Evolutionary conservation across 495 filamentous ascomycete genomes (phyloP).

Genomic region (Aspergillus funiculosus): DNA sequence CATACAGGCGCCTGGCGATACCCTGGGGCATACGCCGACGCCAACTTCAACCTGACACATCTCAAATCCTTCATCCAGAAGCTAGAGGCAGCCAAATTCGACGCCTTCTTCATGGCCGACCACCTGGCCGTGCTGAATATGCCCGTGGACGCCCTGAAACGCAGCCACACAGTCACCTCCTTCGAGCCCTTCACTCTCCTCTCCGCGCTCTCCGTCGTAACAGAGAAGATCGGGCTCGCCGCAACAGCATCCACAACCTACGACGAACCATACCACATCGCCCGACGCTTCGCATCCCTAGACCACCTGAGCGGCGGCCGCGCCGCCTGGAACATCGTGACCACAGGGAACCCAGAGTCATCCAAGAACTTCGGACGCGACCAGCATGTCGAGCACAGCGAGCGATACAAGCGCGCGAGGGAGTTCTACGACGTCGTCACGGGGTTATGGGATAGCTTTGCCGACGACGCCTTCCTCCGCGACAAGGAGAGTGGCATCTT

Average conservation of each 20-base stretch:
- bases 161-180: constrained; percentile 53
- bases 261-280: constrained; percentile 59
- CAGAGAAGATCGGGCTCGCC: constrained; percentile 44
- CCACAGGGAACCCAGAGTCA: constrained; percentile 35
- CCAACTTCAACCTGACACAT: constrained; percentile 55
- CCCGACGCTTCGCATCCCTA: constrained; percentile 54
- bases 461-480: constrained; percentile 49
- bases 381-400: constrained; percentile 32
- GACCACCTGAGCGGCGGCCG: constrained; percentile 58
- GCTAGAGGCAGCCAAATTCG: constrained; percentile 54
- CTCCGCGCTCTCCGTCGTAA: constrained; percentile 42
- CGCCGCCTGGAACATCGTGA: constrained; percentile 40
- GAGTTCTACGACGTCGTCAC: constrained; percentile 38
- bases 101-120: constrained; percentile 60
- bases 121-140: constrained; percentile 54
- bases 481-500: constrained; percentile 43
- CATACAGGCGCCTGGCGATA: constrained; percentile 57
- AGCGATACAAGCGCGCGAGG: constrained; percentile 35
- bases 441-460: constrained; percentile 48
- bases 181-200: constrained; percentile 46
- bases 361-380: constrained; percentile 34
- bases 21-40: constrained; percentile 49
- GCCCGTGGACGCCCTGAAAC: constrained; percentile 51
- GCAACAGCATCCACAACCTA: constrained; percentile 57
- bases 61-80: constrained; percentile 49